Conservation (phyloP, 176 grass and related monocot genomes). For the Avena sativa region DNA sequence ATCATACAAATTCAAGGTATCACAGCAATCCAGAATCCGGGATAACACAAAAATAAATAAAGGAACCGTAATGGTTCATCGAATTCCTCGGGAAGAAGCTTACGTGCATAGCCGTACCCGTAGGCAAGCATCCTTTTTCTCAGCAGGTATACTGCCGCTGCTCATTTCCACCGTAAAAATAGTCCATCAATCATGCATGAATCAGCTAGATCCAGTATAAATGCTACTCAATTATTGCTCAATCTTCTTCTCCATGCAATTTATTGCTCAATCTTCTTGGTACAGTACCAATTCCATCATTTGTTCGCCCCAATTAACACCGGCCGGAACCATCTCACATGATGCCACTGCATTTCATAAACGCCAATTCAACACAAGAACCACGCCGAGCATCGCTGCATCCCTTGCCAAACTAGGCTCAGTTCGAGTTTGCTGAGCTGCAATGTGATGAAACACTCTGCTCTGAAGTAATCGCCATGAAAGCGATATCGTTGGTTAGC, state of each 20-base stretch:
- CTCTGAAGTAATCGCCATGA: not conserved
- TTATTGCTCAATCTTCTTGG: not conserved
- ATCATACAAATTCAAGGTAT: conserved; percentile 1
- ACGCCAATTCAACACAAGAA: not conserved
- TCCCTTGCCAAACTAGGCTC: not conserved
- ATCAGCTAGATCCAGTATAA: not conserved
- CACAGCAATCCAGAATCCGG: not conserved
- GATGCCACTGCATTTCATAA: not conserved
- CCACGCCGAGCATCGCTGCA: not conserved
- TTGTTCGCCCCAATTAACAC: not conserved
- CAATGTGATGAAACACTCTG: not conserved
- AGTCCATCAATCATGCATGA: not conserved
- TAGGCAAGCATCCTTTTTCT: too few relatives aligned
- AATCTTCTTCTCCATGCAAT: not conserved
- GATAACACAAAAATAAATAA: not conserved
- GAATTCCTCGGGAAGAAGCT: not conserved
- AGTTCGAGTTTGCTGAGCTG: not conserved
- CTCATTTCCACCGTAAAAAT: not conserved
- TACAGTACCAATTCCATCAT: not conserved
- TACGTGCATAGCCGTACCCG: not conserved
- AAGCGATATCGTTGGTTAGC: not conserved
- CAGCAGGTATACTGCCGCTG: not conserved
- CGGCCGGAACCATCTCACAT: not conserved
- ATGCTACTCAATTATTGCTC: not conserved
- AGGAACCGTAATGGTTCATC: not conserved